Conservation (phyloP, 805 yeast genomes). For the Yarrowia divulgata region DNA sequence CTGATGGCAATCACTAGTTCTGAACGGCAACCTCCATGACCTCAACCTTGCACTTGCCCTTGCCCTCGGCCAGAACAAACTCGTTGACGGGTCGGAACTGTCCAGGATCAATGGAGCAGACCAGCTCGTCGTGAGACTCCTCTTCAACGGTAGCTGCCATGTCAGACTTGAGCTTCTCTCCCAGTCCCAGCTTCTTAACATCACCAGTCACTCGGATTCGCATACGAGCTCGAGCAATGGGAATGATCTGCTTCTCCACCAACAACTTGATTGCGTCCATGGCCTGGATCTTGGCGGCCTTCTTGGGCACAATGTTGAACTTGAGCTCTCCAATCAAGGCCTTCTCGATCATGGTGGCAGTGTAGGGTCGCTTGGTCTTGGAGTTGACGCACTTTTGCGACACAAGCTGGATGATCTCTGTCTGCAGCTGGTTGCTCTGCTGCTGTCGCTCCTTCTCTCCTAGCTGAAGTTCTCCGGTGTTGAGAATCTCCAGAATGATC, state of each 20-base stretch:
- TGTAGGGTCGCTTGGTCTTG: constrained; percentile 84
- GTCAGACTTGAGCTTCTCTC: constrained; percentile 54
- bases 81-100: constrained; percentile 75
- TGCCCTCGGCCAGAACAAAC: constrained; percentile 60
- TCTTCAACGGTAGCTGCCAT: constrained; percentile 56
- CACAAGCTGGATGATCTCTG: constrained; percentile 81
- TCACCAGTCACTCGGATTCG: constrained; percentile 69
- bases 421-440: constrained; percentile 72
- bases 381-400: constrained; percentile 94
- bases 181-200: constrained; percentile 55
- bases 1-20: not conserved
- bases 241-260: constrained; percentile 80
- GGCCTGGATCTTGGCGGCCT: constrained; percentile 86
- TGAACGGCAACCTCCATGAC: constrained; percentile 85
- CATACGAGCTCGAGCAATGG: constrained; percentile 95
- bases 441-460: constrained; percentile 91
- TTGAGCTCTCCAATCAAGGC: constrained; percentile 74
- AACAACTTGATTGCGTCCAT: constrained; percentile 85
- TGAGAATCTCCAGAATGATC: constrained; percentile 80
- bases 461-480: constrained; percentile 92
- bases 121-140: constrained; percentile 54
- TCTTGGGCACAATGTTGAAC: constrained; percentile 75
- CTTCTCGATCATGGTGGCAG: constrained; percentile 93
- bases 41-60: constrained; percentile 73
- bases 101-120: constrained; percentile 85